Evolutionary conservation across 2,329 filamentous ascomycete species (phyloP), one percentile per base, ranked within the genome.

Genomic region (Amauroascus niger): DNA sequence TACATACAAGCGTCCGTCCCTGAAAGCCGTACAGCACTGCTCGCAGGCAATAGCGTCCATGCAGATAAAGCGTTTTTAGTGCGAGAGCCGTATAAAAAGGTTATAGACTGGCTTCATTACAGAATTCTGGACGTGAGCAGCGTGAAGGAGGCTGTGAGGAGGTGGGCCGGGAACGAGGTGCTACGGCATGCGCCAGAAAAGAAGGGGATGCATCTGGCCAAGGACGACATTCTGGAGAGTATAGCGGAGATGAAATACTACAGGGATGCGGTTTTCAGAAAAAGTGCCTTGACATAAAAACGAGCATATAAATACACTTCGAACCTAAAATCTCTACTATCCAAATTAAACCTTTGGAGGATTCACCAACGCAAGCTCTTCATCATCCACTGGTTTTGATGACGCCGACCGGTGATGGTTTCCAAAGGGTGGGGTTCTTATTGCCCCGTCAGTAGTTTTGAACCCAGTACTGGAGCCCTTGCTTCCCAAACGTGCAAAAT

Each of bases 41-140:
- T 98, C 39, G 90, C 93, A 0, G 93, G 93, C 1, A 98, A 95
- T 71, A 93, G 85, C 54, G 87, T 98, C 24, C 91, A 98, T 66
- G 88, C 86, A 2, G 93, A 98, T 69, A 82, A 82, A 62, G 81
- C 81, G 1, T 98, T 98, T 66, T 75, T 98, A 56, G 76, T 81
- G 4, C 79, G 80, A 58, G 77, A 76, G 54, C 89, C 90, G 0
- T 98, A 91, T 69, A 79, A 76, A 37, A 74, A 76, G 55, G 82
- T 95, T 1, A 71, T 87, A 47, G 80, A 86, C 54, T 81, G 93
- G 69, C 74, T 98, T 60, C 87, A 95, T 70, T 89, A 98, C 71
- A 81, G 93, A 14, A 86, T 98, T 58, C 73, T 97, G 46, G 93
- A 98, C 67, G 88, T 97, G 52, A 96, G 89, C 69, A 80, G 83